Evolutionary conservation across 2,329 filamentous ascomycete genomes (phyloP), one percentile per base, ranked within the genome.

Genomic region (Clonostachys solani): DNA sequence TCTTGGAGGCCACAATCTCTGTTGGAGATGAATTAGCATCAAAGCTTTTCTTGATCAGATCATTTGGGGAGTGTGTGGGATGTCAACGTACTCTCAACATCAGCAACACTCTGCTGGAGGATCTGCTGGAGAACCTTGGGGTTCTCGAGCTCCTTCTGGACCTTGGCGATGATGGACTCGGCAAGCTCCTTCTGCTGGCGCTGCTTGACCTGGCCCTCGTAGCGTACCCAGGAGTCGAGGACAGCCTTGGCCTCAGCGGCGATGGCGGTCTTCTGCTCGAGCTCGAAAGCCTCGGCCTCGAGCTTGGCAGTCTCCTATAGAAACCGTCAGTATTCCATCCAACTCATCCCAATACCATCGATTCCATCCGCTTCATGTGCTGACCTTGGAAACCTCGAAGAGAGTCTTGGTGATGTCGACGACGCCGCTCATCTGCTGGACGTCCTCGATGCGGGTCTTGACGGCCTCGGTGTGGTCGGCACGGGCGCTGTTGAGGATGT

Each of bases 171-270:
- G 72, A 99, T 80, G 71, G 77, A 83, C 67, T 95, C 85, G 55
- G 94, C 90, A 57, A 99, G 84, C 81, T 99, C 94, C 74, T 81
- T 86, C 83, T 99, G 94, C 80, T 99, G 91, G 71, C 94, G 87
- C 79, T 92, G 87, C 88, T 97, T 99, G 66, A 99, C 92, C 80
- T 97, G 94, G 62, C 88, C 78, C 80, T 99, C 94, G 74, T 99
- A 99, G 69, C 94, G 88, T 56, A 97, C 92, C 95, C 94, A 99
- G 49, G 91, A 96, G 71, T 99, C 94, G 56, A 99, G 85, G 50
- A 97, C 94, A 52, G 81, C 65, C 86, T 96, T 99, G 65, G 92
- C 92, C 81, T 99, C 94, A 55, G 83, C 78, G 50, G 91, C 91
- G 57, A 99, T 80, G 60, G 91, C 88, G 52, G 92, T 96, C 78